phyloP scores from a whole-genome alignment of 371 early-diverging fungal genomes.

The Nematocida displodere region DNA sequence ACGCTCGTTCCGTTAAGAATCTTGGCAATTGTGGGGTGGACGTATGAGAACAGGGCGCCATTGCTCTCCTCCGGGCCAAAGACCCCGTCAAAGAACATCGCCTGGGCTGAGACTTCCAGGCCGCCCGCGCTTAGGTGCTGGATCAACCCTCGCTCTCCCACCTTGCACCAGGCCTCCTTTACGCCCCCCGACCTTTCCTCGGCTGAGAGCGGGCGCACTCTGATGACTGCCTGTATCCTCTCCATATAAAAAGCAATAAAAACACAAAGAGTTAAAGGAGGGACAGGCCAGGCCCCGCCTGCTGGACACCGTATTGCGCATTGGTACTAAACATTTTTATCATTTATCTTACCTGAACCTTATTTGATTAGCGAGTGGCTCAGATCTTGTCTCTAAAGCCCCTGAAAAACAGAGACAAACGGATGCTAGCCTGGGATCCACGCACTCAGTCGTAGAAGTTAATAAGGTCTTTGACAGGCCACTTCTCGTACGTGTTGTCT shows the following conservation, averaged over 20 bases:
- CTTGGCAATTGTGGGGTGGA: constrained; percentile 81
- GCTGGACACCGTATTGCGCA: too few relatives aligned
- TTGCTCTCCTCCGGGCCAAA: constrained; percentile 73
- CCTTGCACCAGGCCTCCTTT: constrained; percentile 21
- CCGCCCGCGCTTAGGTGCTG: constrained; percentile 13
- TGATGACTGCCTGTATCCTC: constrained; percentile 38
- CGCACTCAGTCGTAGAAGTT: constrained; percentile 63
- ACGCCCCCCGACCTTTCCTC: constrained; percentile 12
- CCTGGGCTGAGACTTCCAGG: constrained; percentile 29
- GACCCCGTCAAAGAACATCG: constrained; percentile 73
- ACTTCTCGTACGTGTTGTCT: constrained; percentile 89
- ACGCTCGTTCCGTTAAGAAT: constrained; percentile 90
- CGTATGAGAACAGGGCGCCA: constrained; percentile 78
- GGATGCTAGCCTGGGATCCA: too few relatives aligned
- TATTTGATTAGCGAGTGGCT: too few relatives aligned
- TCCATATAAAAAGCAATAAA: constrained; percentile 13
- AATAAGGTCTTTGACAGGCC: constrained; percentile 85
- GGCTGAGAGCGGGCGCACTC: constrained; percentile 28
- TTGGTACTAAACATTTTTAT: too few relatives aligned
- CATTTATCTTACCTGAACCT: too few relatives aligned
- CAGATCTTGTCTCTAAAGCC: too few relatives aligned
- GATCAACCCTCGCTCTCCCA: constrained; percentile 34
- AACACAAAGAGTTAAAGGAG: constrained; percentile 19
- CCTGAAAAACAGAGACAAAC: too few relatives aligned
- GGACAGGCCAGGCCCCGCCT: too few relatives aligned